Percentiles rank a stretch among this genome's conserved stretches.
phyloP scores from a whole-genome alignment of 495 filamentous ascomycete species.

The Melanomma pulvis-pyrius region DNA sequence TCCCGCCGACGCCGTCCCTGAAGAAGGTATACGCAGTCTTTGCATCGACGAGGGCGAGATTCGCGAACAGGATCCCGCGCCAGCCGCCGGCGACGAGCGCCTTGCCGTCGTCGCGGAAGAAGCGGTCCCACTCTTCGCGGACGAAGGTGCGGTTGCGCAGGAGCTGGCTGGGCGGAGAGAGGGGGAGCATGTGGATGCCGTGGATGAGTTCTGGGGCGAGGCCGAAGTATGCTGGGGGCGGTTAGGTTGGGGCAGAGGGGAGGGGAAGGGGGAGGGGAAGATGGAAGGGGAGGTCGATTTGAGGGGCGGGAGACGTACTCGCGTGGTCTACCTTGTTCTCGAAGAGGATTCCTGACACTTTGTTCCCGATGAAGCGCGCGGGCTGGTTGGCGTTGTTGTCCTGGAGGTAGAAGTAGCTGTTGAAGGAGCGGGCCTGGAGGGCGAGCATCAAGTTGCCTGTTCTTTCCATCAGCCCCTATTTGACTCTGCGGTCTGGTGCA shows the following conservation, averaged over 20 bases:
- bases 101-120: conserved; percentile 62
- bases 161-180: conserved; percentile 69
- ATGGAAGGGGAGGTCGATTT: no score
- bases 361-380: conserved; percentile 74
- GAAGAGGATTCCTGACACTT: conserved; percentile 87
- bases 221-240: conserved; percentile 71
- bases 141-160: conserved; percentile 72
- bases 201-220: conserved; percentile 77
- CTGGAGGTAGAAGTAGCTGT: conserved; percentile 79
- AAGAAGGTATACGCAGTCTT: conserved; percentile 74
- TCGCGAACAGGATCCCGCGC: conserved; percentile 82
- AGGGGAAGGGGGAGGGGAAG: neutral
- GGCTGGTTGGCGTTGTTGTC: conserved; percentile 75
- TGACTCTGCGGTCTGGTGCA: no score
- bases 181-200: conserved; percentile 93
- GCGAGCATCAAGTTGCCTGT: conserved; percentile 73
- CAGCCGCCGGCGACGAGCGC: conserved; percentile 70
- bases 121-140: conserved; percentile 79
- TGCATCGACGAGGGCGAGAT: conserved; percentile 78
- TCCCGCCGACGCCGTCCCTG: conserved; percentile 43
- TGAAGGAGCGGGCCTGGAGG: conserved; percentile 68
- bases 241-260: neutral
- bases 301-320: conserved; percentile 47
- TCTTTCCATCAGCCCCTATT: no score
- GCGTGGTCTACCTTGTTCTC: conserved; percentile 96